A percentile compares a stretch with the other conserved stretches of the same genome.
These are phyloP conservation scores for Quaeritorhiza haematococci DNA, from an alignment of 371 early-diverging fungal species.

Conservation along the genomic window DNA sequence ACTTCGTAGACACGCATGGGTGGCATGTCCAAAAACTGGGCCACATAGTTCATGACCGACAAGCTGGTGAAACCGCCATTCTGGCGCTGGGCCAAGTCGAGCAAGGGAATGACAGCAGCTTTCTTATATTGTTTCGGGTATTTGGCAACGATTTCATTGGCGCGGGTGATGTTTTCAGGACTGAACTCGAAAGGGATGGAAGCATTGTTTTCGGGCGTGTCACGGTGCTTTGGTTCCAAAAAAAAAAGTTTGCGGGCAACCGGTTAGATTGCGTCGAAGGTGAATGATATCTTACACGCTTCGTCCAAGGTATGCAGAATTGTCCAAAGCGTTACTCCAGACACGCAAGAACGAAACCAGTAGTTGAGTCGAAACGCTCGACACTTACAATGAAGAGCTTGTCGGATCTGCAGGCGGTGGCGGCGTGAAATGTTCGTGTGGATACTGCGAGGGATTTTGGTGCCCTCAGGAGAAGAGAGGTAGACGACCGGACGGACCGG, in stretches of 20 bases:
- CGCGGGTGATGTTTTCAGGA: slow-evolving; percentile 72
- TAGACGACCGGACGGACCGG: not conserved
- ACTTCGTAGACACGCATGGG: slow-evolving; percentile 99
- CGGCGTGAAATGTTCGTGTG: not conserved
- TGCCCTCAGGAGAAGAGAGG: not conserved
- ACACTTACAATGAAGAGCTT: slow-evolving; percentile 1
- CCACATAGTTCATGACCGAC: slow-evolving; percentile 95
- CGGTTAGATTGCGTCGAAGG: too few relatives aligned
- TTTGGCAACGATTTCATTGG: slow-evolving; percentile 81
- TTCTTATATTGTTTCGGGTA: slow-evolving; percentile 97
- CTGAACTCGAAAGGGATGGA: slow-evolving; percentile 82
- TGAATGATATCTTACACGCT: not conserved
- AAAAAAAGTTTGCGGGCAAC: not conserved
- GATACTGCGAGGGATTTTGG: not conserved
- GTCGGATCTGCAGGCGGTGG: not conserved
- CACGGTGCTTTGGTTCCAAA: slow-evolving; percentile 64
- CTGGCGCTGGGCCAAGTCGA: slow-evolving; percentile 95
- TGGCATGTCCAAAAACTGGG: slow-evolving; percentile 87
- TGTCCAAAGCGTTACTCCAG: not conserved
- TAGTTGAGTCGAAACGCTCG: too few relatives aligned
- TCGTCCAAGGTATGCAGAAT: not conserved
- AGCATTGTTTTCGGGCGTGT: slow-evolving; percentile 87
- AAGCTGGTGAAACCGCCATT: slow-evolving; percentile 81
- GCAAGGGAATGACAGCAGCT: slow-evolving; percentile 92
- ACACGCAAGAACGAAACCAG: too few relatives aligned